Conservation (phyloP, 805 yeast species). For the Metschnikowia amazonensis region DNA sequence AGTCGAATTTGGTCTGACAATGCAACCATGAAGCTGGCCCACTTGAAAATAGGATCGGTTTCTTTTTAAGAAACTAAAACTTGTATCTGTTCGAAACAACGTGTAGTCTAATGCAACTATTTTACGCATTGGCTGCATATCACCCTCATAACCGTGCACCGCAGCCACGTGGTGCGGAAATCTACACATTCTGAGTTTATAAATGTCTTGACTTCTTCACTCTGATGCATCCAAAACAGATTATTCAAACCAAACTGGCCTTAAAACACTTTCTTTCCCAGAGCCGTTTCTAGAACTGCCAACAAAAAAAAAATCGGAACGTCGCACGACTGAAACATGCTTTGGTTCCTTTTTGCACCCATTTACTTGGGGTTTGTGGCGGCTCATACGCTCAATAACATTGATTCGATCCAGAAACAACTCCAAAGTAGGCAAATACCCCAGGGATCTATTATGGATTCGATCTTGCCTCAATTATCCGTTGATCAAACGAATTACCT, state of each 20-base stretch:
- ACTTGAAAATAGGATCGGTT: background rate
- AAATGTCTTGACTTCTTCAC: background rate
- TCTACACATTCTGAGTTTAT: background rate
- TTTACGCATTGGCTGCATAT: background rate
- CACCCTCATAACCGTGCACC: background rate
- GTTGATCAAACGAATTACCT: conserved; percentile 29
- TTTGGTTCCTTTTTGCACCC: conserved; percentile 14
- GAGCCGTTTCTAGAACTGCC: too few relatives aligned
- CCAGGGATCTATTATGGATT: conserved; percentile 21
- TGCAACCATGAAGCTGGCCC: background rate
- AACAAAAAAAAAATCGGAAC: background rate
- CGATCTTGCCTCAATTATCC: conserved; percentile 24
- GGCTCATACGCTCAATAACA: conserved; percentile 25
- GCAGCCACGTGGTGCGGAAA: conserved; percentile 4
- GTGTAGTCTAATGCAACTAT: background rate
- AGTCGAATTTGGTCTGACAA: background rate
- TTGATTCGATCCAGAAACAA: conserved; percentile 24
- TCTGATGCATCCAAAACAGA: too few relatives aligned
- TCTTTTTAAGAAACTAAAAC: too few relatives aligned
- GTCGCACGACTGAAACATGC: background rate
- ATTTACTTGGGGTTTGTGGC: conserved; percentile 7
- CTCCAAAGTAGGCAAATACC: conserved; percentile 13
- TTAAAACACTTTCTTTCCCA: too few relatives aligned
- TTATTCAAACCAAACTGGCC: background rate
- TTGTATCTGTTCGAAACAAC: background rate